These are phyloP conservation scores for Verbena officinalis DNA, from an alignment of 257 asterid species.

Conservation along the genomic window DNA sequence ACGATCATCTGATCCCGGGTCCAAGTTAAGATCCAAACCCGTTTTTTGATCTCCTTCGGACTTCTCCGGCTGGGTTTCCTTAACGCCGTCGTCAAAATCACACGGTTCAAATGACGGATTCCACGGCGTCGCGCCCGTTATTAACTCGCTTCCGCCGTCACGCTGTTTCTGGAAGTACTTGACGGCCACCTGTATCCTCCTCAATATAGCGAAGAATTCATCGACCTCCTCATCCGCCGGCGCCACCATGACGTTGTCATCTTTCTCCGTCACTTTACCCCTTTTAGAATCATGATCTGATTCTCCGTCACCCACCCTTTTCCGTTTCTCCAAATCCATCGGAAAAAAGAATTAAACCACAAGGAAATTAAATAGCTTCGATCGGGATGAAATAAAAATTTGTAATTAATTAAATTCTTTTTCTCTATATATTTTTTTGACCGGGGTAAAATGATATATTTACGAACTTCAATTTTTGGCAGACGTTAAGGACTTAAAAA, in stretches of 20 bases:
- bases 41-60: not conserved
- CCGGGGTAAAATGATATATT: not conserved
- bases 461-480: not conserved
- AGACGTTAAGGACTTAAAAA: no score
- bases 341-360: not conserved
- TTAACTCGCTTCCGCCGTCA: constrained; percentile 1
- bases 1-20: constrained; percentile 22
- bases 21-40: constrained; percentile 32
- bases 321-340: constrained; percentile 32
- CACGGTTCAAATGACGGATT: constrained; percentile 29
- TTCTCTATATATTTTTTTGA: no score
- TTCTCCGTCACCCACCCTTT: constrained; percentile 12
- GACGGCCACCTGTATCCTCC: constrained; percentile 43
- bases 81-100: constrained; percentile 32
- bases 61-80: not conserved
- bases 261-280: constrained; percentile 3
- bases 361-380: not conserved
- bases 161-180: constrained; percentile 27
- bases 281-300: constrained; percentile 17
- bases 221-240: constrained; percentile 54
- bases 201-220: constrained; percentile 48
- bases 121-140: constrained; percentile 32
- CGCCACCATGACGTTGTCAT: not conserved
- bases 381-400: not conserved
- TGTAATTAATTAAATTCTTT: no score